Evolutionary conservation across 139 green algal species (phyloP).

Genomic region (Chlamydomonas incerta): DNA sequence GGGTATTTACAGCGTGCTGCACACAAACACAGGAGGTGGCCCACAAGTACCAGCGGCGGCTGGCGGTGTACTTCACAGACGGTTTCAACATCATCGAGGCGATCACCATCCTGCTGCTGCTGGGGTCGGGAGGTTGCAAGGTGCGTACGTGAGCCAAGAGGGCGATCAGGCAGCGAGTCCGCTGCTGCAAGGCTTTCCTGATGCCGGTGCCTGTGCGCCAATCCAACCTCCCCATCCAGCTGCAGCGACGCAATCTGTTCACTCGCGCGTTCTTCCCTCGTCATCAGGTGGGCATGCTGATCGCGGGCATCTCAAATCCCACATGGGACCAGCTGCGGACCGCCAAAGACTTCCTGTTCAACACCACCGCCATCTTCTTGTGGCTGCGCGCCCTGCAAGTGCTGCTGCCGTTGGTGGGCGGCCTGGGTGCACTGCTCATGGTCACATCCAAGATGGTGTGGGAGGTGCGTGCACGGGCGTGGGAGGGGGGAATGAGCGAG

Average conservation of each 20-base stretch:
- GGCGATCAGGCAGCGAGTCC: background rate
- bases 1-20: too few species aligned
- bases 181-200: too few species aligned
- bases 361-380: slow-evolving; percentile 5
- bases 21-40: background rate
- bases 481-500: too few species aligned
- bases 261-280: too few species aligned
- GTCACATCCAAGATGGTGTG: background rate
- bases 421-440: background rate
- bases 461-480: too few species aligned
- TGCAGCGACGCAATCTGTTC: too few species aligned
- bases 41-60: background rate
- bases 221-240: too few species aligned
- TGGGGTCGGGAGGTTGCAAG: background rate
- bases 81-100: slow-evolving; percentile 12
- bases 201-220: too few species aligned
- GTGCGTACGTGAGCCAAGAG: background rate
- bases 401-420: background rate
- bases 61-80: background rate
- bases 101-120: background rate
- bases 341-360: slow-evolving; percentile 3
- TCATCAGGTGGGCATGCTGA: background rate
- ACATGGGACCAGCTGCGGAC: background rate
- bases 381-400: background rate
- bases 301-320: background rate